Evolutionary conservation across 2,329 filamentous ascomycete genomes (phyloP).

Genomic region (Corinectria fuckeliana): DNA sequence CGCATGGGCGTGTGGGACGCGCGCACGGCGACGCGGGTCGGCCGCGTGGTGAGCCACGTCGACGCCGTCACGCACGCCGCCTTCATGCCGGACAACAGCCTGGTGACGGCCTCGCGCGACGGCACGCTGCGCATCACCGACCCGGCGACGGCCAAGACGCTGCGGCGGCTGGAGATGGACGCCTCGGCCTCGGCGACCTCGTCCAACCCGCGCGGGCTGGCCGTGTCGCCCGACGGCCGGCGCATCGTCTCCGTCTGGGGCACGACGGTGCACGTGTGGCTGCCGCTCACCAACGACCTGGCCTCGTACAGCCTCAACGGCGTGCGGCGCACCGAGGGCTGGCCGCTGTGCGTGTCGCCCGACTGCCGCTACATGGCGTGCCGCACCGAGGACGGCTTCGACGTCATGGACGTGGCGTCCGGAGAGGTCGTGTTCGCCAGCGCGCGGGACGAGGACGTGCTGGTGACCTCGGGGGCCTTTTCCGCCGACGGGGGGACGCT

Average conservation of each 20-base stretch:
- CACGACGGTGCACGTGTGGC: constrained; percentile 47
- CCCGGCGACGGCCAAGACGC: constrained; percentile 41
- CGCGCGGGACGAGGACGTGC: constrained; percentile 27
- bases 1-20: constrained; percentile 45
- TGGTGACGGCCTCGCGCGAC: constrained; percentile 48
- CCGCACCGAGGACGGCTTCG: constrained; percentile 50
- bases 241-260: constrained; percentile 49
- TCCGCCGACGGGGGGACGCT: constrained; percentile 39
- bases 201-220: constrained; percentile 42
- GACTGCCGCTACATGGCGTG: constrained; percentile 47
- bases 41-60: constrained; percentile 45
- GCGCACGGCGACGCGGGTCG: constrained; percentile 36
- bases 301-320: constrained; percentile 45
- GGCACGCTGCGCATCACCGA: constrained; percentile 48
- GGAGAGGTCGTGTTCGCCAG: constrained; percentile 43
- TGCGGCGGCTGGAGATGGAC: constrained; percentile 44
- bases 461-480: constrained; percentile 48
- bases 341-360: constrained; percentile 49
- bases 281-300: constrained; percentile 41
- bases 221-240: constrained; percentile 42
- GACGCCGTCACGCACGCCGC: constrained; percentile 47
- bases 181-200: constrained; percentile 34
- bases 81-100: constrained; percentile 40
- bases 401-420: constrained; percentile 47
- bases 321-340: constrained; percentile 46